Base-by-base conservation (phyloP, 495 filamentous ascomycete species). In the Xylaria longipes region DNA sequence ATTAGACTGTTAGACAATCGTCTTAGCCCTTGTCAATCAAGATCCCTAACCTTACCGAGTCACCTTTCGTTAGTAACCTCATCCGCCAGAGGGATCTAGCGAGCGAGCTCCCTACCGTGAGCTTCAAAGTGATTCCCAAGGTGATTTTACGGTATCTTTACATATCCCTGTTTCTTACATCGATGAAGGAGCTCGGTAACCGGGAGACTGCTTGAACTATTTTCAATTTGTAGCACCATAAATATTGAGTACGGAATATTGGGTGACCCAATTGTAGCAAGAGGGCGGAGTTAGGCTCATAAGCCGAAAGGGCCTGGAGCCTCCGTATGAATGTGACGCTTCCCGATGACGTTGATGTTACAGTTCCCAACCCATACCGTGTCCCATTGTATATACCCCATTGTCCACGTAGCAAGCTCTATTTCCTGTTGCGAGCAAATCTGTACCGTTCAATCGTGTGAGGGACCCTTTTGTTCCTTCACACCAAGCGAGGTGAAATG, bases 361-460 rank as follows among this genome's bases (percentile, higher is more conserved):
- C 68, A 70, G 14, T 63, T 52, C 5, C 46, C 31, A 61, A 20
- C 43, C 68, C 27, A 54, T 70, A 54, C n/a, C 68, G 1, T 37
- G 35, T 37, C 45, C 43, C 29, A 6, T 33, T 35, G 29, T 11
- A 12, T 43, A n/a, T 17, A 29, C 62, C 25, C 25, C 22, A 65
- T 37, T 22, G 5, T 37, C 29, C 31, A 33, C 45, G 11, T 22
- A 43, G 31, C 45, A 52, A 66, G 15, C 29, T 5, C 0, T 37
- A 29, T 31, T 52, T 14, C 41, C 27, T 27, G 31, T 50, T 50
- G 27, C 41, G n/a, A 69, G 56, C 68, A 62, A 62, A 45, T 5
- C 43, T 12, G 39, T 63, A 22, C 45, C 29, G 12, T 29, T 57
- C 43, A 45, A 33, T 33, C 22, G 43, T 9, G 14, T 48, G 39